Base-by-base conservation (phyloP, 2,329 filamentous ascomycete species). In the Neobulgaria alba region DNA sequence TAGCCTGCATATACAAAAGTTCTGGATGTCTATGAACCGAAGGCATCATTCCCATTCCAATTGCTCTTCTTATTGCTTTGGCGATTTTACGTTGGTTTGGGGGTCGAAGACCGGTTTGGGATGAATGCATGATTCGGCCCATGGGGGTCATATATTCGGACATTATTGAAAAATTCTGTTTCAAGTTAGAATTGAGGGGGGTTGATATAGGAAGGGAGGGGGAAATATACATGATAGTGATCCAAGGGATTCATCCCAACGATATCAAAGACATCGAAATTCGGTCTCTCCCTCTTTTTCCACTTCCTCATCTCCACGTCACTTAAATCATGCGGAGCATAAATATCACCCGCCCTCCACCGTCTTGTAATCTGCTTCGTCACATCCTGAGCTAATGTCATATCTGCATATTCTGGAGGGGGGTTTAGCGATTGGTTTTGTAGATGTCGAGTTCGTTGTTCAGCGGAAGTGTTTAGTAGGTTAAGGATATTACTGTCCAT, bases 51-150 rank as follows among this genome's bases (percentile, higher is more conserved):
- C 92, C 92, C 58, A 95, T 73, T 1, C 89, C 92, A 55, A 96
- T 82, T 15, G 85, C 82, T 54, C 92, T 76, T 51, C 92, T 73
- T 55, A 98, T 84, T 39, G 93, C 90, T 70, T 93, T 95, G 47
- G 90, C 85, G 59, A 98, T 79, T 66, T 83, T 88, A 52, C 92
- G 75, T 69, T 98, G 92, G 69, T 96, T 96, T 51, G 85, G 82
- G 2, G 85, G 84, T 42, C 86, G 75, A 46, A 98, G 69, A 10
- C 86, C 87, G 0, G 89, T 96, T 17, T 80, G 69, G 4, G 63
- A 72, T n/a, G 75, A 71, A 60, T 83, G 79, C 65, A 78, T 84
- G 61, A 98, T 95, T 45, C 88, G 78, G 37, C 90, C 92, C 67
- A 86, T 85, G 9, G 80, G 66, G 1, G 85, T 87, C 57, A 92